Conservation (phyloP, 805 yeast genomes). For the Kazachstania taianensis region DNA sequence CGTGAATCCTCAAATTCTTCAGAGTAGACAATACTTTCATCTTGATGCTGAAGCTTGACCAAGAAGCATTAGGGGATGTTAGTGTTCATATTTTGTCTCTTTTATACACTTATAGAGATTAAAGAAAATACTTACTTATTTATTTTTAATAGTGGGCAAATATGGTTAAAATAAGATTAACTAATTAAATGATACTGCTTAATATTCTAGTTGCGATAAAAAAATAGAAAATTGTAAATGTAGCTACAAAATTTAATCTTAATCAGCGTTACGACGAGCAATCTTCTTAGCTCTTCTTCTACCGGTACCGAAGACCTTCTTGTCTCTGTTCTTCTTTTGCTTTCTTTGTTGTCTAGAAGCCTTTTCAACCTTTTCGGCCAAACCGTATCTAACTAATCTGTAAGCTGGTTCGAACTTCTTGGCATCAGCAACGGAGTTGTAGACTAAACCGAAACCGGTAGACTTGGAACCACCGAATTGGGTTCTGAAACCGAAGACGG, state of each 20-base stretch:
- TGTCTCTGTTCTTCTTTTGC: slow-evolving; percentile 99
- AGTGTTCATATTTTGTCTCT: background rate
- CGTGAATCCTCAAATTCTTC: too few relatives aligned
- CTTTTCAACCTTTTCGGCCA: slow-evolving; percentile 92
- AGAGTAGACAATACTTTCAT: too few relatives aligned
- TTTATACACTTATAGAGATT: slow-evolving; percentile 1
- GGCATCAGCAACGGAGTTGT: slow-evolving; percentile 96
- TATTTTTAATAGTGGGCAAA: background rate
- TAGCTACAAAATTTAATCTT: slow-evolving; percentile 18
- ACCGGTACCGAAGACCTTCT: slow-evolving; percentile 98
- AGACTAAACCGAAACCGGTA: slow-evolving; percentile 97
- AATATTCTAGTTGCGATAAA: too few relatives aligned
- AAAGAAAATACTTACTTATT: background rate
- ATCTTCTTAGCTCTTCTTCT: slow-evolving; percentile 85
- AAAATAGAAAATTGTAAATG: too few relatives aligned
- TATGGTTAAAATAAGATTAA: background rate
- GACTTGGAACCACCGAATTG: slow-evolving; percentile 99
- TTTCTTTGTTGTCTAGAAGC: slow-evolving; percentile 99
- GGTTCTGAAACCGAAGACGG: slow-evolving; percentile 99
- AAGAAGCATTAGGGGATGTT: background rate
- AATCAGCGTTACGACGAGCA: slow-evolving; percentile 85
- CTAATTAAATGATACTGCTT: too few relatives aligned
- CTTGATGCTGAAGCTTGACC: background rate
- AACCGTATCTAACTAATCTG: slow-evolving; percentile 98
- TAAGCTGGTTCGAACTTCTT: slow-evolving; percentile 98